A percentile compares a stretch with the other conserved stretches of the same genome.
These are phyloP conservation scores for Trypanosoma vivax DNA, from an alignment of 208 protist species.

Conservation along the genomic window DNA sequence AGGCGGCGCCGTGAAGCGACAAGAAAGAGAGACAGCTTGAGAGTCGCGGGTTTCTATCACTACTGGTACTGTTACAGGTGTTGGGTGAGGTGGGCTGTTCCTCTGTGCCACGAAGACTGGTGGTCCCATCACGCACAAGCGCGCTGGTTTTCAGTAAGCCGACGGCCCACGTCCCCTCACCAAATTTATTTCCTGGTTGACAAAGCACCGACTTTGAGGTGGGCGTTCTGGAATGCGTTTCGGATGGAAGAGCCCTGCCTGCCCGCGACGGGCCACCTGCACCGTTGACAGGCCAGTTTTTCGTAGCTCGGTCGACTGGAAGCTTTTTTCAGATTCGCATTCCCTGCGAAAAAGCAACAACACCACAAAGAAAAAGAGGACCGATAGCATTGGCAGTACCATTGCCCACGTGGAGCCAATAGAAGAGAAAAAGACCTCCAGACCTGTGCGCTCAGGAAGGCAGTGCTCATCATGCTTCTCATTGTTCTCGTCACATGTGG, in stretches of 20 bases:
- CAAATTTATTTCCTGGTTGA: conserved; percentile 27
- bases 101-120: too few species aligned
- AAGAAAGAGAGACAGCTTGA: too few species aligned
- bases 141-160: conserved; percentile 23
- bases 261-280: conserved; percentile 56
- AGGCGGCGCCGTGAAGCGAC: too few species aligned
- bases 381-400: conserved; percentile 69
- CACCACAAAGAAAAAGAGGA: conserved; percentile 66
- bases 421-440: conserved; percentile 49
- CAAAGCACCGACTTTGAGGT: conserved; percentile 56
- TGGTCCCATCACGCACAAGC: background rate
- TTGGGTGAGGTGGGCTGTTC: too few species aligned
- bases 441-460: conserved; percentile 12
- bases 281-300: conserved; percentile 61
- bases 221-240: conserved; percentile 68
- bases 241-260: conserved; percentile 60
- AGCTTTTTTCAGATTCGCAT: conserved; percentile 57
- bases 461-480: conserved; percentile 18
- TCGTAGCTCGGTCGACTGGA: conserved; percentile 56
- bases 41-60: too few species aligned
- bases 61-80: too few species aligned
- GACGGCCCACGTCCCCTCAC: conserved; percentile 27
- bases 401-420: conserved; percentile 78
- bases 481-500: conserved; percentile 31
- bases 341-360: conserved; percentile 44